phyloP scores from a whole-genome alignment of 768 basidiomycete genomes.

The Megacollybia marginata region DNA sequence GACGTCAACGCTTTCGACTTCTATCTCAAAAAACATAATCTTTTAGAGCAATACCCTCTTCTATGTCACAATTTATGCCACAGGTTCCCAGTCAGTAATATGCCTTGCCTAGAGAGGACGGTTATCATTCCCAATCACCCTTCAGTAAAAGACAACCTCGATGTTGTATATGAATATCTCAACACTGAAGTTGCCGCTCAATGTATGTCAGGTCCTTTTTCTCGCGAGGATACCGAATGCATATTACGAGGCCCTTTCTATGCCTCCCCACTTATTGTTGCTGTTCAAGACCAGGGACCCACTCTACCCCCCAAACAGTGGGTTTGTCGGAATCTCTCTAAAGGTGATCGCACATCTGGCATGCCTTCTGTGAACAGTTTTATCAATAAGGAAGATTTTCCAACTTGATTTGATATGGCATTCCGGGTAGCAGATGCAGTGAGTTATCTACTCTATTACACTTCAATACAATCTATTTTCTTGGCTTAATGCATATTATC shows the following conservation, averaged over 20 bases:
- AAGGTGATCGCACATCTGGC: conserved; percentile 4
- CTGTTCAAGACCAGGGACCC: conserved; percentile 4
- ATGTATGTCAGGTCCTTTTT: conserved; percentile 11
- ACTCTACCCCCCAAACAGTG: conserved; percentile 7
- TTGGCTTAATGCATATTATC: too few species aligned
- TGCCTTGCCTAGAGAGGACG: neutral
- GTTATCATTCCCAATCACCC: conserved; percentile 8
- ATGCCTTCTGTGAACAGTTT: neutral
- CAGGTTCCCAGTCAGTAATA: too few species aligned
- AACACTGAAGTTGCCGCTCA: conserved; percentile 6
- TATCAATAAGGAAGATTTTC: conserved; percentile 9
- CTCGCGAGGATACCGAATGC: conserved; percentile 1
- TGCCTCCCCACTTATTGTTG: conserved; percentile 12
- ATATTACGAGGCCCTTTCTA: conserved; percentile 9
- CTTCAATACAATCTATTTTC: too few species aligned
- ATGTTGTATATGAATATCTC: conserved; percentile 5
- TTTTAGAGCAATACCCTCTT: too few species aligned
- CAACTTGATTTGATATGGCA: conserved; percentile 8
- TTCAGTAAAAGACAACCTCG: conserved; percentile 2
- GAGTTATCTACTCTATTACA: neutral
- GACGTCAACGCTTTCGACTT: too few species aligned
- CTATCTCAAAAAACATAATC: too few species aligned
- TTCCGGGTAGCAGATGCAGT: conserved; percentile 7
- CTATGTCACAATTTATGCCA: too few species aligned
- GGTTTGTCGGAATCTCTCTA: conserved; percentile 15